Conservation (phyloP, 202 grass and related monocot genomes). For the Panicum virgatum region DNA sequence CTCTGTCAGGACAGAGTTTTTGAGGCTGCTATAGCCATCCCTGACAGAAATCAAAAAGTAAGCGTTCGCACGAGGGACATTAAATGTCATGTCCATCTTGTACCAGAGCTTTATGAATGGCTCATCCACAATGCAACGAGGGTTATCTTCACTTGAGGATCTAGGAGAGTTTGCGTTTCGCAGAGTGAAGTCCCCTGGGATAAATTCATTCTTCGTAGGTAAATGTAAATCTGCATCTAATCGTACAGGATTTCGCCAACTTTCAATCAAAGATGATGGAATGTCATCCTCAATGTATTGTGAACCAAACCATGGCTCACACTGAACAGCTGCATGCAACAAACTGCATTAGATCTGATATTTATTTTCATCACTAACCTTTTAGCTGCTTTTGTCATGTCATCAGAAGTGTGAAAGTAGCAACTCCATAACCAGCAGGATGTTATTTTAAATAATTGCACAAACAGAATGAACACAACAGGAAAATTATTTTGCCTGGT, state of each 20-base stretch:
- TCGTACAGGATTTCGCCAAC: slow-evolving; percentile 62
- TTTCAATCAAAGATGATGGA: slow-evolving; percentile 65
- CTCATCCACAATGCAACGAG: slow-evolving; percentile 72
- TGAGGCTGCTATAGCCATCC: slow-evolving; percentile 69
- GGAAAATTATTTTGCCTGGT: background rate
- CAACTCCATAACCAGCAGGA: slow-evolving; percentile 4
- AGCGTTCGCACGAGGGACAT: slow-evolving; percentile 85
- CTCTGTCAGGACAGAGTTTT: slow-evolving; percentile 83
- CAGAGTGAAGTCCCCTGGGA: slow-evolving; percentile 71
- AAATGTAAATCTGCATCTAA: slow-evolving; percentile 76
- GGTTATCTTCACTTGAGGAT: slow-evolving; percentile 42
- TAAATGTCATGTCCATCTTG: slow-evolving; percentile 87
- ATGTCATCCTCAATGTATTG: slow-evolving; percentile 92
- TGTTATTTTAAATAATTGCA: slow-evolving; percentile 17
- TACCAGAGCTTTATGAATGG: slow-evolving; percentile 94
- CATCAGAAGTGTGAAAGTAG: slow-evolving; percentile 20
- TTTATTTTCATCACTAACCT: background rate
- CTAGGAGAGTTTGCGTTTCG: slow-evolving; percentile 58
- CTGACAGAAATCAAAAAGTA: slow-evolving; percentile 90
- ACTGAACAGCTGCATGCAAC: slow-evolving; percentile 63
- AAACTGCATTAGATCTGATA: slow-evolving; percentile 41
- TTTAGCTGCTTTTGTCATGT: background rate
- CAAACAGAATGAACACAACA: slow-evolving; percentile 16
- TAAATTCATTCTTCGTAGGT: slow-evolving; percentile 87
- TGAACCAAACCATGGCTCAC: slow-evolving; percentile 95